Base-by-base conservation (phyloP, 257 asterid species). In the Ligustrum vulgare region DNA sequence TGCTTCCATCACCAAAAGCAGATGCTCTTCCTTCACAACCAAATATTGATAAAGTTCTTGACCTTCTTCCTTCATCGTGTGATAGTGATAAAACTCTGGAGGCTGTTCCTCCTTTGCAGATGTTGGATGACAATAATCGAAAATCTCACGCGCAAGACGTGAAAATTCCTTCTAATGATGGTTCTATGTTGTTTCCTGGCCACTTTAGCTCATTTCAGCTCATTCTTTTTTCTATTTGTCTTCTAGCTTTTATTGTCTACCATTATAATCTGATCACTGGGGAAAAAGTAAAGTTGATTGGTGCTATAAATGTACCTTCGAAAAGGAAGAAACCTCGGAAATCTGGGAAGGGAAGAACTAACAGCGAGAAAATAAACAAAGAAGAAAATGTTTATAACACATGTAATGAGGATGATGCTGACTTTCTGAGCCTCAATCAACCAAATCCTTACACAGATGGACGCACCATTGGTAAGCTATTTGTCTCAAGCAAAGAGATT, bases 391-490 rank as follows among this genome's bases (percentile, higher is more conserved):
- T 69, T 72, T 75, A 76, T 43, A 71, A 77, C 62, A 31, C 66
- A 69, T 75, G 75, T 6, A 69, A 79, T 67, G 86, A 71, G 58
- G 76, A 69, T 77, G 89, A 71, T 69, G 74, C 39, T 80, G 78
- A 79, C 81, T 80, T 89, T 77, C 80, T 79, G 79, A 87, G 85
- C 76, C 87, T 88, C 45, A 84, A 82, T 77, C 80, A 72, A 74
- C 87, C 86, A 65, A 72, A 76, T 79, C 72, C 85, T 63, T 25
- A 47, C 80, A 71, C 75, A 70, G 91, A 79, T 80, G 99, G 91
- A 31, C 96, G 91, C 64, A 80, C 75, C 60, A 84, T 94, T 69
- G 98, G 99, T 78, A 94, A 88, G 82, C 82, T 94, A 77, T 82
- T 87, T 83, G 91, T 92, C 74, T 89, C 93, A 54, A 78, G 73